These are phyloP conservation scores for Tripidium arundinaceum DNA, from an alignment of 202 grass and related monocot genomes.

Conservation along the genomic window DNA sequence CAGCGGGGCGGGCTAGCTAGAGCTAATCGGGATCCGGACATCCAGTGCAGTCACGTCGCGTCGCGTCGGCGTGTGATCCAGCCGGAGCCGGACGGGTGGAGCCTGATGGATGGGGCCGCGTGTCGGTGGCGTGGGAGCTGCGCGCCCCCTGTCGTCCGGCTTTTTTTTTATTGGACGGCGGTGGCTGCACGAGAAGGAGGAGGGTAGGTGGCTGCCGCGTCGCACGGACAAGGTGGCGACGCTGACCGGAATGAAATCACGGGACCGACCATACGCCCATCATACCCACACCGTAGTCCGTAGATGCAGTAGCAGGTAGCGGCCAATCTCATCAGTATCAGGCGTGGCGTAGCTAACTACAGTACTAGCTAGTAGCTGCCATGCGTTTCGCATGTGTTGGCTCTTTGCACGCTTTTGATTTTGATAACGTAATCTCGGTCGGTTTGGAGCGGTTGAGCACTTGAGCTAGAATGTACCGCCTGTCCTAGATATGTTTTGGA, in stretches of 20 bases:
- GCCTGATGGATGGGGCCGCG: background rate
- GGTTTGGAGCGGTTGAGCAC: too few relatives aligned
- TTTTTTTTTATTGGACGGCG: background rate
- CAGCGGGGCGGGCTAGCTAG: too few relatives aligned
- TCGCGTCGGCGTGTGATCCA: too few relatives aligned
- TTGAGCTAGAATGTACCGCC: too few relatives aligned
- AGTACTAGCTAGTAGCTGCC: background rate
- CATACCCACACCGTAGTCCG: background rate
- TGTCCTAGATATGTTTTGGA: too few relatives aligned
- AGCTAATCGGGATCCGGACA: background rate
- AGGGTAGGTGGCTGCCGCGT: too few relatives aligned
- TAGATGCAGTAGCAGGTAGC: background rate
- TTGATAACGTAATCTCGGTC: too few relatives aligned
- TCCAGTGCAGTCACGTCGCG: slow-evolving; percentile 18
- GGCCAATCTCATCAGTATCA: background rate
- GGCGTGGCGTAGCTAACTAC: background rate
- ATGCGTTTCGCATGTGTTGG: background rate
- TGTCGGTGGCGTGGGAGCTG: slow-evolving; percentile 10
- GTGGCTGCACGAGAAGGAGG: background rate
- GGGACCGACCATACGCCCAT: too few relatives aligned
- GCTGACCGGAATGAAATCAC: too few relatives aligned
- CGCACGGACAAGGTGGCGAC: too few relatives aligned
- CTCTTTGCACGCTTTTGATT: background rate
- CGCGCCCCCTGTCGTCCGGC: background rate
- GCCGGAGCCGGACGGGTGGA: background rate